Percentiles rank a stretch among this genome's conserved stretches.
Conservation (phyloP, 768 basidiomycete genomes). For the Macrolepiota albuminosa region DNA sequence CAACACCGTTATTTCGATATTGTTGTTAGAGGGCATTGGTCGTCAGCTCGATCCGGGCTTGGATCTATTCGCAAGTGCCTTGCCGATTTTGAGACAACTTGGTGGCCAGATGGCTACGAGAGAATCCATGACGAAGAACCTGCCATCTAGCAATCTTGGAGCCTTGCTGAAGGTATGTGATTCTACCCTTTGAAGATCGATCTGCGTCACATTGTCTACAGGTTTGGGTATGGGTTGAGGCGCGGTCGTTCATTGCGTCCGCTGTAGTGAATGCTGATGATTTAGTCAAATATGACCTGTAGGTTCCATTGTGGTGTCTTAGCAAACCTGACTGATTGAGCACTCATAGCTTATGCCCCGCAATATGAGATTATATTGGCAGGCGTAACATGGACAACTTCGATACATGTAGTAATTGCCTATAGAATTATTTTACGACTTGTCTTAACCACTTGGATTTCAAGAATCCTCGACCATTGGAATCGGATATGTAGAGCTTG, state of each 20-base stretch:
- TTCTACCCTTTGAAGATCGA: not conserved
- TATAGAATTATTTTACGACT: not conserved
- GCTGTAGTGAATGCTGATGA: slow-evolving; percentile 82
- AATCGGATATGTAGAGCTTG: not conserved
- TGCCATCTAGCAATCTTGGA: slow-evolving; percentile 71
- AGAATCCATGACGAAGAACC: slow-evolving; percentile 45
- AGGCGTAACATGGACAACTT: not conserved
- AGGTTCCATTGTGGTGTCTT: slow-evolving; percentile 23
- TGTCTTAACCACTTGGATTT: not conserved
- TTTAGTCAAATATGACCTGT: slow-evolving; percentile 85
- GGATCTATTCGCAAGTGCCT: slow-evolving; percentile 92
- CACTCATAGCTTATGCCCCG: slow-evolving; percentile 19
- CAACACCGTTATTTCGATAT: slow-evolving; percentile 93
- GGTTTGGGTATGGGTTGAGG: slow-evolving; percentile 95
- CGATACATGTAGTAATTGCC: slow-evolving; percentile 1
- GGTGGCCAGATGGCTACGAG: slow-evolving; percentile 87
- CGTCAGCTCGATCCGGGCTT: slow-evolving; percentile 86
- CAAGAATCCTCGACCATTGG: not conserved
- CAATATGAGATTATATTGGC: slow-evolving; percentile 16
- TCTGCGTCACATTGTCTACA: slow-evolving; percentile 22
- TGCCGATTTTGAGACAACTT: slow-evolving; percentile 90
- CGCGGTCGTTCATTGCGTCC: slow-evolving; percentile 76
- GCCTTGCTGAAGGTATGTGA: slow-evolving; percentile 79
- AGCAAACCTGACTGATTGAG: not conserved
- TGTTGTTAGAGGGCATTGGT: slow-evolving; percentile 94